Evolutionary conservation across 768 basidiomycete species (phyloP).

Genomic region (Panus rudis): DNA sequence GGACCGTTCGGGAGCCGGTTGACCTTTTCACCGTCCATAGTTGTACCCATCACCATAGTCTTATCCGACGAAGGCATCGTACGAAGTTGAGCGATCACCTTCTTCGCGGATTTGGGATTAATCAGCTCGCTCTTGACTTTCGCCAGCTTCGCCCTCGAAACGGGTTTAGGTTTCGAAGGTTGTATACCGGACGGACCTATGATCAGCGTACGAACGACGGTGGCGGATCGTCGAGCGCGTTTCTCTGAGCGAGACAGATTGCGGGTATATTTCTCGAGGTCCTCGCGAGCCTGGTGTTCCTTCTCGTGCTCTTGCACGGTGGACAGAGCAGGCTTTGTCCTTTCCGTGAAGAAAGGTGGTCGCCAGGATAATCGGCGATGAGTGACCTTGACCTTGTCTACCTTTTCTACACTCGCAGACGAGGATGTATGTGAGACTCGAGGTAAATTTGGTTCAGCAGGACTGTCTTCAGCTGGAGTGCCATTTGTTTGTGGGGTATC

Average conservation of each 20-base stretch:
- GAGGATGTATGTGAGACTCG: not conserved
- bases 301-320: conserved; percentile 33
- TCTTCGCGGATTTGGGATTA: conserved; percentile 60
- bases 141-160: conserved; percentile 46
- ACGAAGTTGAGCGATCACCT: conserved; percentile 65
- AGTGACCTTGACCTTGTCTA: not conserved
- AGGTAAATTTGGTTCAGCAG: too few relatives aligned
- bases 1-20: conserved; percentile 41
- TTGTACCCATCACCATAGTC: conserved; percentile 15
- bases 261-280: conserved; percentile 26
- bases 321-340: conserved; percentile 31
- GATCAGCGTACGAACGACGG: conserved; percentile 60
- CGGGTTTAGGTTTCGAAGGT: conserved; percentile 32
- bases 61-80: conserved; percentile 45
- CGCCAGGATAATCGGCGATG: conserved; percentile 12
- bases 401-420: not conserved
- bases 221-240: conserved; percentile 57
- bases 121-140: conserved; percentile 65
- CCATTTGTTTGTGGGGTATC: not conserved
- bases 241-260: conserved; percentile 40
- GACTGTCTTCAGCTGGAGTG: too few relatives aligned
- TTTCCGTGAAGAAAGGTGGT: conserved; percentile 8
- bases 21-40: conserved; percentile 11
- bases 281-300: conserved; percentile 28
- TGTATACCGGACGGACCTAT: conserved; percentile 39